Conservation (phyloP, 2,329 filamentous ascomycete species). For the Phialemoniopsis sp. region DNA sequence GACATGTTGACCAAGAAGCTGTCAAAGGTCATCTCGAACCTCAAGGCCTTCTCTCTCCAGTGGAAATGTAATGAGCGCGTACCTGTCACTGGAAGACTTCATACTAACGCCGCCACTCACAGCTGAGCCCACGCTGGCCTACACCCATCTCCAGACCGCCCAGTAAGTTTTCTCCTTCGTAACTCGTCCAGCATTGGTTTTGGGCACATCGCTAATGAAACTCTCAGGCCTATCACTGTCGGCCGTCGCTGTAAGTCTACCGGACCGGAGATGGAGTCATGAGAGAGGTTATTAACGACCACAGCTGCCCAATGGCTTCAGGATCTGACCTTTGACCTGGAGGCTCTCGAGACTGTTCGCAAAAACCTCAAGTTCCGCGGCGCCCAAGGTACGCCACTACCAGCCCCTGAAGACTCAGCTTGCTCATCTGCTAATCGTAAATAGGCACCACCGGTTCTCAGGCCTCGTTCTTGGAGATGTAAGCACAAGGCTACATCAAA, state of each 20-base stretch:
- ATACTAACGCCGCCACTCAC: not conserved
- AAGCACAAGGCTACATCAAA: conserved; percentile 50
- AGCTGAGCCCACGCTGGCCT: conserved; percentile 63
- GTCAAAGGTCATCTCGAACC: conserved; percentile 72
- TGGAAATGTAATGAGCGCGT: conserved; percentile 66
- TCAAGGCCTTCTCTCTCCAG: conserved; percentile 67
- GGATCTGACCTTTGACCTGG: conserved; percentile 71
- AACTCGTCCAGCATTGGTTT: not conserved
- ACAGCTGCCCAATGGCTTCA: conserved; percentile 71
- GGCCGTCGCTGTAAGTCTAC: no score
- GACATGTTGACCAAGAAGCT: conserved; percentile 75
- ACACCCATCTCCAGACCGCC: conserved; percentile 68
- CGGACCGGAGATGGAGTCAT: no score
- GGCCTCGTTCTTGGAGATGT: conserved; percentile 71
- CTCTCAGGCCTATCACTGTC: no score
- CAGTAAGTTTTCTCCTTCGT: conserved; percentile 33
- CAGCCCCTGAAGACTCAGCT: conserved; percentile 55
- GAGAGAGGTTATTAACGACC: conserved; percentile 42
- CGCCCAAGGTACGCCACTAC: conserved; percentile 34
- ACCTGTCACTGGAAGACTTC: no score
- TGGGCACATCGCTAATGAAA: no score
- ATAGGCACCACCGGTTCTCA: conserved; percentile 70
- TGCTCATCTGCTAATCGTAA: conserved; percentile 72
- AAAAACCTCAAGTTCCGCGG: conserved; percentile 72
- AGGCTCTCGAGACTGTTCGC: conserved; percentile 66